phyloP scores from a whole-genome alignment of 1,139 yeast genomes.

The Insectozyma bohioensis region DNA sequence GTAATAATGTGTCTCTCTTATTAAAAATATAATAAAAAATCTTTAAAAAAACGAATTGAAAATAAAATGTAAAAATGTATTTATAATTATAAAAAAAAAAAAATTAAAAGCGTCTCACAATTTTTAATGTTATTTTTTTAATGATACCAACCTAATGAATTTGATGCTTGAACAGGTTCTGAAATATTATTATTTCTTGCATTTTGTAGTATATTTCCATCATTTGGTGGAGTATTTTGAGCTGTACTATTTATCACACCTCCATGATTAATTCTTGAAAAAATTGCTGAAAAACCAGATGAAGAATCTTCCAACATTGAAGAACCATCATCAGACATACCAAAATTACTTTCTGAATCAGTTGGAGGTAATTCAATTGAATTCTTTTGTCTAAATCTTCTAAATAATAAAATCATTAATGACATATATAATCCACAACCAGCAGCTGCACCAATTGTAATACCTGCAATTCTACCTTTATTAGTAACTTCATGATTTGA shows the following conservation, averaged over 20 bases:
- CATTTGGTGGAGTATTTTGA: constrained; percentile 3
- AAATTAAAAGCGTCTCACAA: too few relatives aligned
- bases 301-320: constrained; percentile 11
- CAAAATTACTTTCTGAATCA: constrained; percentile 42
- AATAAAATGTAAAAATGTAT: too few relatives aligned
- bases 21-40: too few relatives aligned
- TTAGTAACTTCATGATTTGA: constrained; percentile 20
- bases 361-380: constrained; percentile 43
- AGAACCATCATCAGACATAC: constrained; percentile 21
- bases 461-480: constrained; percentile 52
- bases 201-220: constrained; percentile 1
- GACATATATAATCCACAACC: constrained; percentile 62
- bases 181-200: constrained; percentile 24
- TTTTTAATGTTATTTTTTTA: constrained; percentile 11
- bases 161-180: constrained; percentile 46
- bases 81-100: too few relatives aligned
- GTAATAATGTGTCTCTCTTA: too few relatives aligned
- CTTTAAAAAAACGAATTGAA: too few relatives aligned
- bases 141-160: constrained; percentile 47
- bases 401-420: constrained; percentile 47
- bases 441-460: constrained; percentile 66
- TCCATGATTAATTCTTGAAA: constrained; percentile 28
- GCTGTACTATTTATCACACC: constrained; percentile 14
- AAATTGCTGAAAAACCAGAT: constrained; percentile 32
- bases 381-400: constrained; percentile 36